A percentile compares a stretch with the other conserved stretches of the same genome.
Conservation (phyloP, 2,329 filamentous ascomycete genomes). For the Beauveria caledonica region DNA sequence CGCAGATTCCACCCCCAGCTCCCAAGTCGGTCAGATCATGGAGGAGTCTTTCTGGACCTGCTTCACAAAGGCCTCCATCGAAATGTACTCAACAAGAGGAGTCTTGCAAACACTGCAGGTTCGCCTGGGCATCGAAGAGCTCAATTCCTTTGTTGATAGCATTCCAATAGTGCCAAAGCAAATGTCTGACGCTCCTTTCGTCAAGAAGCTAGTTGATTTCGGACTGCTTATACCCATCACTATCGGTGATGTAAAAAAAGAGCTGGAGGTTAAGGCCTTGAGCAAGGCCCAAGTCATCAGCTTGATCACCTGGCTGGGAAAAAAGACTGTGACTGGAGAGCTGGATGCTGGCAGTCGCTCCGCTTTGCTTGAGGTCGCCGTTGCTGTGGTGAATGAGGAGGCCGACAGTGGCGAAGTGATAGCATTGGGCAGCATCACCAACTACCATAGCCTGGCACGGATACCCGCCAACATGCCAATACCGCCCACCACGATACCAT, state of each 20-base stretch:
- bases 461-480: conserved; percentile 77
- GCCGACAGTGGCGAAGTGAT: conserved; percentile 62
- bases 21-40: conserved; percentile 74
- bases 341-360: conserved; percentile 61
- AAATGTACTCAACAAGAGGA: conserved; percentile 81
- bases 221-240: conserved; percentile 84
- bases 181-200: conserved; percentile 65
- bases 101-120: conserved; percentile 78
- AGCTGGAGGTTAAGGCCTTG: conserved; percentile 75
- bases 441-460: conserved; percentile 66
- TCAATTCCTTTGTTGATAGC: conserved; percentile 69
- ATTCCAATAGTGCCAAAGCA: conserved; percentile 79
- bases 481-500: conserved; percentile 74
- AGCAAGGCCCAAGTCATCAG: conserved; percentile 68
- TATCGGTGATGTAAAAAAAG: conserved; percentile 73
- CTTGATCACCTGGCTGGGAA: conserved; percentile 77
- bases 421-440: conserved; percentile 64
- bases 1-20: conserved; percentile 80
- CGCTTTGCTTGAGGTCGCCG: conserved; percentile 68
- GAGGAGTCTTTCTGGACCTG: conserved; percentile 96
- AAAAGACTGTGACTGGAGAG: conserved; percentile 62
- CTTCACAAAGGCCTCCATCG: conserved; percentile 72
- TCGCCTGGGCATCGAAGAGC: conserved; percentile 61
- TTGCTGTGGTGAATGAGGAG: conserved; percentile 59
- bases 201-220: conserved; percentile 73